Evolutionary conservation across 345 rosid species (phyloP), one percentile per base, ranked within the genome.

Genomic region (Anacardium occidentale): DNA sequence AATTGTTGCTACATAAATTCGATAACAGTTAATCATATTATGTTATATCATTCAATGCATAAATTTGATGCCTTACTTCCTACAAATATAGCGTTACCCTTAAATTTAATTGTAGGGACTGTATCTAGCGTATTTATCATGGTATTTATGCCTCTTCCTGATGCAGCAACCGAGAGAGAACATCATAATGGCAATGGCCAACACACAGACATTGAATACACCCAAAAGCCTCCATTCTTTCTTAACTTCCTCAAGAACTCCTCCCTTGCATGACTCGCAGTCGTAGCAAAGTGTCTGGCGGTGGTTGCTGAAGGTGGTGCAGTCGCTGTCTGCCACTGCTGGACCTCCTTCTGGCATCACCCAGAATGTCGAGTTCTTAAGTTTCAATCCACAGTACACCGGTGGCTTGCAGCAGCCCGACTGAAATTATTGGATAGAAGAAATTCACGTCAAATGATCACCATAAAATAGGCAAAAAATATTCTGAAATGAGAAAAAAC

Each of bases 321-420:
- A 81, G 55, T 81, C 84, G 0, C 34, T 25, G 14, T 72, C 71
- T 11, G 32, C 62, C 37, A 14, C 10, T 0, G 29, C 60, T n/a
- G 63, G 47, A 3, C 66, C 61, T 6, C 58, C 10, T 42, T 37
- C 18, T 0, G 79, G 75, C 37, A 15, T 7, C 57, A 22, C 2
- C 72, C 72, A 68, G n/a, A 50, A 15, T 10, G 79, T 81, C 29
- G 65, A 70, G 7, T 74, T 77, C 63, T 66, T 58, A 14, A 14
- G 47, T 56, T n/a, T 51, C 18, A 55, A 77, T 25, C 77, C 72
- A 40, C 81, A 81, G 0, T 62, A 48, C 6, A 7, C 26, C 6
- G 79, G 81, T 20, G 81, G 84, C 77, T 74, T 75, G 77, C 84
- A 81, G 57, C 84, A 74, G n/a, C 76, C 78, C 24, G 74, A 60